phyloP scores from a whole-genome alignment of 2,329 filamentous ascomycete genomes.

The Cercospora citrullina region DNA sequence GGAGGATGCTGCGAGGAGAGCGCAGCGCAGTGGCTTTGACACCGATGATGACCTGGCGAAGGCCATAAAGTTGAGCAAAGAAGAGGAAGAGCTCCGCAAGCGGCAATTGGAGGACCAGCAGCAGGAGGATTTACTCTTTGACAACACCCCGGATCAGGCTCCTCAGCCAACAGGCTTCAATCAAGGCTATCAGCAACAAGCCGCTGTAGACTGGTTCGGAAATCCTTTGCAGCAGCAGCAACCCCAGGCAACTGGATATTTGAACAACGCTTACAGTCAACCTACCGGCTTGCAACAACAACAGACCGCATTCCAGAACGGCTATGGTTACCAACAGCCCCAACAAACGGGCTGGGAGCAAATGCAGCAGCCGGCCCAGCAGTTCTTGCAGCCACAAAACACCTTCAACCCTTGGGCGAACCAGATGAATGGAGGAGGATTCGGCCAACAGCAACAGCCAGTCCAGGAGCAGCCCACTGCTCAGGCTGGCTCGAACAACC shows the following conservation, averaged over 20 bases:
- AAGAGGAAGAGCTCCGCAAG: conserved; percentile 86
- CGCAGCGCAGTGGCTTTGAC: conserved; percentile 43
- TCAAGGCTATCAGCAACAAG: conserved; percentile 96
- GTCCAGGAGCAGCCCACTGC: conserved; percentile 60
- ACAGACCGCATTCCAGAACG: conserved; percentile 67
- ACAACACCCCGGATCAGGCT: conserved; percentile 66
- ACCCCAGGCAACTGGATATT: conserved; percentile 60
- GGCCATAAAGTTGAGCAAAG: conserved; percentile 90
- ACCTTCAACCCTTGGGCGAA: conserved; percentile 55
- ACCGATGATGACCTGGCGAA: conserved; percentile 90
- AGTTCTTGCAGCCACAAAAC: conserved; percentile 58
- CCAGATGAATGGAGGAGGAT: conserved; percentile 57
- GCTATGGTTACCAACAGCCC: conserved; percentile 58
- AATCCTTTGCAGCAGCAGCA: conserved; percentile 74
- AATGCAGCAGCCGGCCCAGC: conserved; percentile 52
- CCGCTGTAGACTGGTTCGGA: conserved; percentile 93
- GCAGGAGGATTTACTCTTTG: conserved; percentile 76
- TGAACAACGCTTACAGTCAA: conserved; percentile 71
- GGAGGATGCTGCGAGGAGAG: conserved; percentile 75
- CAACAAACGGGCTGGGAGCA: conserved; percentile 71
- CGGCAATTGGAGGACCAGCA: conserved; percentile 86
- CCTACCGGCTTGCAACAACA: conserved; percentile 70
- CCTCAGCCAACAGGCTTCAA: conserved; percentile 84
- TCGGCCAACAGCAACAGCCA: conserved; percentile 56
- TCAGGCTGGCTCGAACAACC: conserved; percentile 87